phyloP scores from a whole-genome alignment of 305 asterid genomes.

The Fraxinus dipetala region DNA sequence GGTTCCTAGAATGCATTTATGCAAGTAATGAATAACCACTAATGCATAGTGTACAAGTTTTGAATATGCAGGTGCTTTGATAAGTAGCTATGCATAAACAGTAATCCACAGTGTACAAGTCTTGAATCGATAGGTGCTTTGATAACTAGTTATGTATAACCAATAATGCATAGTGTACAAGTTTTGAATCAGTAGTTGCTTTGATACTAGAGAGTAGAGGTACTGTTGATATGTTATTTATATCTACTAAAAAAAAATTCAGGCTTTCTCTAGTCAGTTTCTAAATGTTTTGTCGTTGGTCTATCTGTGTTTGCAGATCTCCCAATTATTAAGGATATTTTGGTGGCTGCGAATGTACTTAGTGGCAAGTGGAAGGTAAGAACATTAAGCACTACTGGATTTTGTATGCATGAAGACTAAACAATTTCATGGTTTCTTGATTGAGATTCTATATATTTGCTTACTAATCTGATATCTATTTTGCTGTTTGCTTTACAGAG shows the following conservation, averaged over 20 bases:
- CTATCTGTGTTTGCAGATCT: conserved; percentile 49
- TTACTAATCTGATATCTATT: background rate
- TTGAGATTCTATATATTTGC: background rate
- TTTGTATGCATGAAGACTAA: background rate
- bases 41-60: conserved; percentile 1
- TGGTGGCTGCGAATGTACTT: conserved; percentile 58
- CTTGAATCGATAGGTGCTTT: background rate
- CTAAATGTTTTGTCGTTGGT: background rate
- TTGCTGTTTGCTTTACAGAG: conserved; percentile 50
- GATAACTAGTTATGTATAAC: background rate
- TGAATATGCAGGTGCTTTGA: background rate
- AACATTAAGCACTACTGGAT: background rate
- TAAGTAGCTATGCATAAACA: background rate
- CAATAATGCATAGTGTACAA: background rate
- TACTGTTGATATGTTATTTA: background rate
- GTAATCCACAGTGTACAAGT: background rate
- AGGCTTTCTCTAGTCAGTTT: background rate
- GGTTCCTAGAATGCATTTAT: no score
- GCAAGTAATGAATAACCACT: background rate
- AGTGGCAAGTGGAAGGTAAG: conserved; percentile 83
- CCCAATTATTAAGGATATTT: conserved; percentile 66
- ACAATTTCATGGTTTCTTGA: conserved; percentile 8
- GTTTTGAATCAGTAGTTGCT: conserved; percentile 1
- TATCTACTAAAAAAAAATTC: background rate
- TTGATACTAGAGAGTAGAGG: background rate